Evolutionary conservation across 106 monocot species (phyloP).

Genomic region (Allium cepa): DNA sequence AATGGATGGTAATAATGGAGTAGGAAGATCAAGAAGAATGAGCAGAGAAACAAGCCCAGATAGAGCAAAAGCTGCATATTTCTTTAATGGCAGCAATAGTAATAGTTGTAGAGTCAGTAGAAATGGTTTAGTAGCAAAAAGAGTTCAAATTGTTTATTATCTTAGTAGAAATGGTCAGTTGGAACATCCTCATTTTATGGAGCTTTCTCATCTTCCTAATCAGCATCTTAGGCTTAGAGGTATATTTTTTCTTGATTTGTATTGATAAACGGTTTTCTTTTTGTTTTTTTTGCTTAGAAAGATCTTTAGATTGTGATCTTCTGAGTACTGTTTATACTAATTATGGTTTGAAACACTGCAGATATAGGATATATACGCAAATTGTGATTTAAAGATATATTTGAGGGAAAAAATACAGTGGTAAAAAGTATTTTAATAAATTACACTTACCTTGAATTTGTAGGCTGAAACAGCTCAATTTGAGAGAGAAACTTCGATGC

Average conservation of each 20-base stretch:
- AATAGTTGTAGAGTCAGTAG: not conserved
- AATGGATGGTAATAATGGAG: conserved; percentile 7
- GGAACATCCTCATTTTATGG: conserved; percentile 94
- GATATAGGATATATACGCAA: no score
- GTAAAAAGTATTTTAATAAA: no score
- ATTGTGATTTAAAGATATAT: no score
- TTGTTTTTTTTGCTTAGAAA: not conserved
- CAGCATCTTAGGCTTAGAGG: conserved; percentile 76
- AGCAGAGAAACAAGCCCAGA: conserved; percentile 52
- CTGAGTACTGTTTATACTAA: no score
- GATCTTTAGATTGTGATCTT: no score
- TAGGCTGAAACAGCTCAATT: no score
- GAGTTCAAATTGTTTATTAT: conserved; percentile 75
- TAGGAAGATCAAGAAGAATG: conserved; percentile 11
- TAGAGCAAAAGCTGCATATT: conserved; percentile 6
- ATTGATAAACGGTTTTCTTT: not conserved
- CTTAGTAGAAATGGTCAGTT: conserved; percentile 87
- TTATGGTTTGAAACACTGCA: no score
- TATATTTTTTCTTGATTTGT: conserved; percentile 3
- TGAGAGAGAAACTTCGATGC: no score
- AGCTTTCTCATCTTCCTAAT: conserved; percentile 55
- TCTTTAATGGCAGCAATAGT: not conserved
- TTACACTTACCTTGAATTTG: no score
- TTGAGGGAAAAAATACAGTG: no score
- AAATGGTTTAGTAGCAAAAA: conserved; percentile 16